Evolutionary conservation across 176 grass and related monocot genomes (phyloP).

Genomic region (Zea luxurians): DNA sequence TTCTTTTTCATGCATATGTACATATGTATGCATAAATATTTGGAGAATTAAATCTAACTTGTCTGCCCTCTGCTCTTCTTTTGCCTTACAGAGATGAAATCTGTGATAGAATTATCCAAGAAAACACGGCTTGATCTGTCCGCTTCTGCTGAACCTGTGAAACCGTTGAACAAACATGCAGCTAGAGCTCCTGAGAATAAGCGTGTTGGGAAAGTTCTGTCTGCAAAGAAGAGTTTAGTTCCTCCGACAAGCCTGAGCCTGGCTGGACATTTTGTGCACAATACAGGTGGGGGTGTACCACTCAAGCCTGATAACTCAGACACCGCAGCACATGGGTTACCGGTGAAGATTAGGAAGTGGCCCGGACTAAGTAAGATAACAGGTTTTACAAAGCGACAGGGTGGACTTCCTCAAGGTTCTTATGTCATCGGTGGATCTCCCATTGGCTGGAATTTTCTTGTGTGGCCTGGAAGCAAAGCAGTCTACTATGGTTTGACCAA

Average conservation of each 20-base stretch:
- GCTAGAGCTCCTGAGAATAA: conserved; percentile 25
- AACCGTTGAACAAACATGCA: conserved; percentile 28
- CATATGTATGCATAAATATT: conserved; percentile 1
- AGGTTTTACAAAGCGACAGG: conserved; percentile 42
- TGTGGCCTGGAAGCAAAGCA: conserved; percentile 63
- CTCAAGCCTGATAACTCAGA: conserved; percentile 31
- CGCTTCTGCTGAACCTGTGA: conserved; percentile 32
- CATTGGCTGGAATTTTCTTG: conserved; percentile 77
- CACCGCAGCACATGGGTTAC: conserved; percentile 19
- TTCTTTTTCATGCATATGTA: conserved; percentile 13
- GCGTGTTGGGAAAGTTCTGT: conserved; percentile 1
- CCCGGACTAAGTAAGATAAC: conserved; percentile 21
- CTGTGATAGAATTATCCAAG: conserved; percentile 58
- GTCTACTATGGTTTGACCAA: conserved; percentile 64
- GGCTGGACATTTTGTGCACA: conserved; percentile 25
- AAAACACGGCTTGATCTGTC: conserved; percentile 47
- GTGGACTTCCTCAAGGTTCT: conserved; percentile 48
- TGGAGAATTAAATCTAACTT: conserved; percentile 1
- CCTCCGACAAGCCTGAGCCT: conserved; percentile 24
- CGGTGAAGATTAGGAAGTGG: background rate
- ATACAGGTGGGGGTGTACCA: conserved; percentile 23
- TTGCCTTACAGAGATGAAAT: conserved; percentile 54
- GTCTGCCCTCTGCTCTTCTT: conserved; percentile 6
- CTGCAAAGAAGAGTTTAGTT: conserved; percentile 24
- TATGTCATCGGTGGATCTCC: conserved; percentile 87